A percentile compares a stretch with the other conserved stretches of the same genome.
Conservation (phyloP, 345 rosid genomes). For the Hibiscus syriacus region DNA sequence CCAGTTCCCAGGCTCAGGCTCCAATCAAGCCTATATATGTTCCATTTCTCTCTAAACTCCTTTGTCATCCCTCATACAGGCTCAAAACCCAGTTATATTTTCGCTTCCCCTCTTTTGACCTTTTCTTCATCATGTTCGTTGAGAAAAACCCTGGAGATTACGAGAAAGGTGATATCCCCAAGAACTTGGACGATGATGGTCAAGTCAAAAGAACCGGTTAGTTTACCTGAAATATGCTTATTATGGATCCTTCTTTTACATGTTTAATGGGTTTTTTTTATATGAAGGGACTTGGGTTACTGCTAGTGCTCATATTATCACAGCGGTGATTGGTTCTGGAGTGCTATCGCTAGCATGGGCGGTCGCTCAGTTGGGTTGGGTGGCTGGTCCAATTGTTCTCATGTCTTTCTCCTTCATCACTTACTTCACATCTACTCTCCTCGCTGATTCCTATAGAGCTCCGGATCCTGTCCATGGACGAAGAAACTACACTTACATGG, state of each 20-base stretch:
- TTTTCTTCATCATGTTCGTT: conserved; percentile 25
- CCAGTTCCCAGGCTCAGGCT: background rate
- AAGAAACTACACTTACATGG: conserved; percentile 86
- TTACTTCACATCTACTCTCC: conserved; percentile 69
- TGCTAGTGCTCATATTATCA: too few species aligned
- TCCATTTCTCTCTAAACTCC: too few species aligned
- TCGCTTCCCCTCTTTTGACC: background rate
- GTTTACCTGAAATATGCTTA: background rate
- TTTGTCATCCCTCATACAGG: too few species aligned
- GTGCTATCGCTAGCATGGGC: conserved; percentile 85
- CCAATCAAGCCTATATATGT: conserved; percentile 1
- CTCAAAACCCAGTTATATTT: background rate
- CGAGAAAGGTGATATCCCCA: conserved; percentile 18
- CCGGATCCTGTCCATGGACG: conserved; percentile 67
- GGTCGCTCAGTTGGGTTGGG: conserved; percentile 82
- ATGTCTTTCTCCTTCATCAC: conserved; percentile 64
- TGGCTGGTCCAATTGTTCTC: too few species aligned
- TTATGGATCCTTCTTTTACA: background rate
- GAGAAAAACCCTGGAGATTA: too few species aligned
- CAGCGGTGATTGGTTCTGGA: conserved; percentile 95
- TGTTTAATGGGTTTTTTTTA: conserved; percentile 16
- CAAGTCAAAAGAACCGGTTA: too few species aligned
- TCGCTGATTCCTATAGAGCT: conserved; percentile 65
- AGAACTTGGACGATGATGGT: conserved; percentile 69
- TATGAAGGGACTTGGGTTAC: too few species aligned